Conservation (phyloP, 805 yeast genomes). For the Kodamaea lidongshanica region DNA sequence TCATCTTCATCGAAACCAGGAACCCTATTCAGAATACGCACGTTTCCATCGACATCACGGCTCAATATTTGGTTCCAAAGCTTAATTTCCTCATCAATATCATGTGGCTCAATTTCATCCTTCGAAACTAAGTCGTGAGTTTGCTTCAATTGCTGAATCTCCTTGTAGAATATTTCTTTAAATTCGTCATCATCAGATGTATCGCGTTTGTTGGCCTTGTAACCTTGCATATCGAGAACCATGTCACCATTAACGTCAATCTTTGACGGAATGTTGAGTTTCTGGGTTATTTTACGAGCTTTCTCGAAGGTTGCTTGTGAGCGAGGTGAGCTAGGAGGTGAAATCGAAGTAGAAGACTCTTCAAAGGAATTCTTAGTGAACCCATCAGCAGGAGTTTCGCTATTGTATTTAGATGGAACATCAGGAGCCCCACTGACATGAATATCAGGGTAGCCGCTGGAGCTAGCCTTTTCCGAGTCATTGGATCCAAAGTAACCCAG, state of each 20-base stretch:
- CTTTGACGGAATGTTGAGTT: conserved; percentile 79
- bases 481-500: too few relatives aligned
- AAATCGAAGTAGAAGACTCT: conserved; percentile 3
- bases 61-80: conserved; percentile 34
- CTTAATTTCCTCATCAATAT: conserved; percentile 17
- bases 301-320: conserved; percentile 43
- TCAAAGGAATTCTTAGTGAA: conserved; percentile 13
- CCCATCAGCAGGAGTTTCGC: too few relatives aligned
- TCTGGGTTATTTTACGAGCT: conserved; percentile 58
- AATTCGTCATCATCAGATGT: conserved; percentile 70
- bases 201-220: conserved; percentile 78
- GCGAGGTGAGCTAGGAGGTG: conserved; percentile 6
- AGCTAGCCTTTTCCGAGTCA: too few relatives aligned
- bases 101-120: conserved; percentile 7
- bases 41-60: conserved; percentile 63
- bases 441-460: too few relatives aligned
- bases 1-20: too few relatives aligned
- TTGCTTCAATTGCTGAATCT: conserved; percentile 38
- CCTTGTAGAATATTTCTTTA: conserved; percentile 68
- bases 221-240: conserved; percentile 90
- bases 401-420: too few relatives aligned
- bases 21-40: conserved; percentile 41
- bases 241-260: conserved; percentile 87
- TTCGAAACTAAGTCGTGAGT: conserved; percentile 9
- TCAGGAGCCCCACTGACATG: too few relatives aligned